Evolutionary conservation across 345 rosid genomes (phyloP).

Genomic region (Moricandia arvensis): DNA sequence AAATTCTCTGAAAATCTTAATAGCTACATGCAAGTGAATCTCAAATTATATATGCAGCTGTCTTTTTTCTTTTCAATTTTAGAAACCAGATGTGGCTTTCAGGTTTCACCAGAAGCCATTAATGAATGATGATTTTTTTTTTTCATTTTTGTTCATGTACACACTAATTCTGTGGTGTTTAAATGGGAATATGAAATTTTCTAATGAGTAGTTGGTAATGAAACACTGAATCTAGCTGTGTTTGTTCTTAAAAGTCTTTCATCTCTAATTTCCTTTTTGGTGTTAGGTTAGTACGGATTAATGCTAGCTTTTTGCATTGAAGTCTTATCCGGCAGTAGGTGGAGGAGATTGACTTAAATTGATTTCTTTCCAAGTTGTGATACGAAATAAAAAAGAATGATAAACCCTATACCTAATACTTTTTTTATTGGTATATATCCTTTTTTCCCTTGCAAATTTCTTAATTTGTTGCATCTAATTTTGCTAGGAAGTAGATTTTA

Average conservation of each 20-base stretch:
- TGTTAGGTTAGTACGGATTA: slow-evolving; percentile 33
- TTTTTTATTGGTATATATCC: neutral
- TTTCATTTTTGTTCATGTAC: neutral
- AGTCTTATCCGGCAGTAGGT: neutral
- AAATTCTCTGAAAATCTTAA: neutral
- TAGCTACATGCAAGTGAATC: slow-evolving; percentile 7
- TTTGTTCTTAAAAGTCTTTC: slow-evolving; percentile 22
- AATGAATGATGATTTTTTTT: neutral
- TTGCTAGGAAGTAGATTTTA: neutral
- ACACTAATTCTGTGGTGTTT: slow-evolving; percentile 4
- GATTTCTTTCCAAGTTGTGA: slow-evolving; percentile 12
- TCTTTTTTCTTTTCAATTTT: neutral
- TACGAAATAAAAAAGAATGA: neutral
- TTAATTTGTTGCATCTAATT: neutral
- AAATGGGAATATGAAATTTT: neutral
- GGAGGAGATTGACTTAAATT: neutral
- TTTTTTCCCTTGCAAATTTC: neutral
- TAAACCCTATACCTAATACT: slow-evolving; percentile 31
- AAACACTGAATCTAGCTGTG: slow-evolving; percentile 26
- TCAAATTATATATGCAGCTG: neutral
- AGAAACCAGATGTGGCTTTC: slow-evolving; percentile 16
- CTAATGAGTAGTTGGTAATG: slow-evolving; percentile 15
- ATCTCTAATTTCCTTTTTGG: slow-evolving; percentile 26
- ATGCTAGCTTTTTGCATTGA: slow-evolving; percentile 18
- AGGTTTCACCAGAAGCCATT: slow-evolving; percentile 13